A percentile compares a stretch with the other conserved stretches of the same genome.
Evolutionary conservation across 345 rosid species (phyloP).

Genomic region (Salix udensis): DNA sequence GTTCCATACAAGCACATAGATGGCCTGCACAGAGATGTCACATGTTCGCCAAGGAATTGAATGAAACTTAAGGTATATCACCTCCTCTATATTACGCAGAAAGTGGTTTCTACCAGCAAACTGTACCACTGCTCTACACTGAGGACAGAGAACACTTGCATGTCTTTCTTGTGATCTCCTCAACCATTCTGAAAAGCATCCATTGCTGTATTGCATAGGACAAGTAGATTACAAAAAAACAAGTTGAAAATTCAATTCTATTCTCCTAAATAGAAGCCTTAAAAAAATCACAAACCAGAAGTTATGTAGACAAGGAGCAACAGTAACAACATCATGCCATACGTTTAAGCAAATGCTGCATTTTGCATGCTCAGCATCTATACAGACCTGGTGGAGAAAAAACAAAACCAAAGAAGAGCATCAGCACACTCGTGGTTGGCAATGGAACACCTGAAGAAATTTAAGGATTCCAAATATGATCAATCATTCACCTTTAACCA

Average conservation of each 20-base stretch:
- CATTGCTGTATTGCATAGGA: slow-evolving; percentile 59
- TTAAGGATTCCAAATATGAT: slow-evolving; percentile 2
- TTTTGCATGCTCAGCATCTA: slow-evolving; percentile 73
- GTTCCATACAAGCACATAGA: neutral
- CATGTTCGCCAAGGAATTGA: neutral
- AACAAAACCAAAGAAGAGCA: neutral
- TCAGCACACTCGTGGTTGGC: slow-evolving; percentile 6
- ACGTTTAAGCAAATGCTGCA: slow-evolving; percentile 90
- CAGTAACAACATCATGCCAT: slow-evolving; percentile 92
- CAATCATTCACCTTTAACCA: slow-evolving; percentile 48
- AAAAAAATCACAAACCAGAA: slow-evolving; percentile 56
- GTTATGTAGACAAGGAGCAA: slow-evolving; percentile 93
- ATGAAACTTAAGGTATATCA: slow-evolving; percentile 18
- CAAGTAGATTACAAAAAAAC: slow-evolving; percentile 19
- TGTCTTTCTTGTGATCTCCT: slow-evolving; percentile 68
- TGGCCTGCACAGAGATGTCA: neutral
- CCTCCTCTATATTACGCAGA: slow-evolving; percentile 75
- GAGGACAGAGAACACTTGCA: slow-evolving; percentile 73
- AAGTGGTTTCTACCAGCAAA: slow-evolving; percentile 85
- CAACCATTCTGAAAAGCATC: slow-evolving; percentile 96
- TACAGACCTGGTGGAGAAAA: slow-evolving; percentile 45
- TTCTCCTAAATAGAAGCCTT: neutral
- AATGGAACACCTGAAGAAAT: neutral
- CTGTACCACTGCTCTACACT: slow-evolving; percentile 80
- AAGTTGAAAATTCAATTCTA: slow-evolving; percentile 1